Evolutionary conservation across 108 stramenopile species (phyloP), one percentile per base, ranked within the genome.

Genomic region (Skeletonema tropicum): DNA sequence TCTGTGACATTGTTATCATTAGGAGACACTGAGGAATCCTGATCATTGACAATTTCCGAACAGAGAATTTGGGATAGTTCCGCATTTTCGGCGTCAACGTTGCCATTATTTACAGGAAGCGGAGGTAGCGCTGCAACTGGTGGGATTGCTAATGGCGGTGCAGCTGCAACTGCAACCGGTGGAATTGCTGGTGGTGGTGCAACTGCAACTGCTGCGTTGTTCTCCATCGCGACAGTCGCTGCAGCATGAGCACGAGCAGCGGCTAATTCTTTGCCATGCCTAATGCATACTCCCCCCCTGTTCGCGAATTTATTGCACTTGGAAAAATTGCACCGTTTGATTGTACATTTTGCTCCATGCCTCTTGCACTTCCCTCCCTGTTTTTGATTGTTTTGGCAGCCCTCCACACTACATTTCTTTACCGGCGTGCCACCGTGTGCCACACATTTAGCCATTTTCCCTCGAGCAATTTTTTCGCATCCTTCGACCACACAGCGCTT

Each of bases 331-430:
- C 66, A 67, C 48, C 57, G 59, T 29, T 60, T 30, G 17, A 60
- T 58, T 0, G 26, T 58, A 30, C 57, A 41, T 41, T 58, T 58
- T 17, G 66, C 66, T 15, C 66, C 66, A 25, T 67, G 66, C 2
- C 66, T n/a, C 57, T 60, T 67, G 21, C 66, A 67, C 17, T 41
- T 30, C n/a, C 59, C 59, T 23, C 57, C 55, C 48, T 60, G 66
- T 55, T 60, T 29, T 4, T 29, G 26, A 41, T 67, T 29, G 55
- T 58, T 67, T 7, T 52, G 55, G 9, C 66, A 67, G 5, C 66
- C 66, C 15, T 67, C 66, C 7, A 67, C 66, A 29, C 0, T 5
- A 52, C 66, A 67, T 10, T 57, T 60, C 19, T 67, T 60, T 7
- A 49, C 38, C 61, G 61, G 61, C 5, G 52, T 23, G 6, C 35